Base-by-base conservation (phyloP, 129 eudicot species). In the Logfia minima region DNA sequence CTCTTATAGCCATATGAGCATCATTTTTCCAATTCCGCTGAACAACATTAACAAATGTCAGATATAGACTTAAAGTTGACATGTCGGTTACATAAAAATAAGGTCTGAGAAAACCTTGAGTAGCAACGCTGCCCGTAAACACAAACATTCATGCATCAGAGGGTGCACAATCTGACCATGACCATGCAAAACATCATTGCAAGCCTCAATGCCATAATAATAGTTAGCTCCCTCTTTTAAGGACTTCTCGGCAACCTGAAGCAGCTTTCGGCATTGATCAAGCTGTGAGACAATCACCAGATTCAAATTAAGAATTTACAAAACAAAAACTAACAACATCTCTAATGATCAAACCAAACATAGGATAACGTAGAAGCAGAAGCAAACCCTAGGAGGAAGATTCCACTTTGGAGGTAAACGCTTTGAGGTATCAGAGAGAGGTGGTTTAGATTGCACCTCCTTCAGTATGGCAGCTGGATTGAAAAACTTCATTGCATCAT, bases 1-100 rank as follows among this genome's bases (percentile, higher is more conserved):
- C 99, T 86, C 88, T 87, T 68, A 89, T 75, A 70, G 99, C 96
- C 96, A 94, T 86, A 83, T 91, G 78, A 70, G 84, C 86, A 82
- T 94, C 99, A 74, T 85, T 91, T 85, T 89, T 94, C 97, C 99
- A 94, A 79, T 88, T 85, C 74, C 99, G 76, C 99, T 94, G 88
- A 60, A 34, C 45, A 69, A 32, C 17, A 19, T 61, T 39, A 0
- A 22, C 34, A 62, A 58, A 24, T 10, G 8, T 56, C 4, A 53
- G 77, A 74, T 28, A 73, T 7, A 37, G 37, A 68, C 66, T 66
- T 56, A 32, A 66, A 32, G 21, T 31, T 23, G 34, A 63, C 23
- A 43, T 64, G 32, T 51, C 31, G 16, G 64, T 76, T 60, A 59
- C 13, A 68, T 19, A 10, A 80, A 45, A 18, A 28, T 13, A 32